phyloP scores from a whole-genome alignment of 1,284 basidiomycete species.

The Athelia sp. region DNA sequence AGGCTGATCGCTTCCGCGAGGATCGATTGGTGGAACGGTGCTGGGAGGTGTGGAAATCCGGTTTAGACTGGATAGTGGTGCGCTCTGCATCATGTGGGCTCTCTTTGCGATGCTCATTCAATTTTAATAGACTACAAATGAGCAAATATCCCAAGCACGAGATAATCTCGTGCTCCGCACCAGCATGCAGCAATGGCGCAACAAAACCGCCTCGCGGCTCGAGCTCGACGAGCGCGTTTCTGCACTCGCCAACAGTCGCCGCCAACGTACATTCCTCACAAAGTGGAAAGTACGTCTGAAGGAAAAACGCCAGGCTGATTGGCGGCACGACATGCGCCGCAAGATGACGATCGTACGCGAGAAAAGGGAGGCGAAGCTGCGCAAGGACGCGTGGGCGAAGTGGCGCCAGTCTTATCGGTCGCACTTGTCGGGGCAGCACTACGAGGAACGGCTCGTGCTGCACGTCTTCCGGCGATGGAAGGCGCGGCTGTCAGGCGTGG shows the following conservation, averaged over 20 bases:
- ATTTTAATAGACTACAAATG: conserved; percentile 48
- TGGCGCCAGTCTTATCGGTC: conserved; percentile 56
- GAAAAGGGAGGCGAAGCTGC: conserved; percentile 42
- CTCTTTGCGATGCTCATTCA: conserved; percentile 7
- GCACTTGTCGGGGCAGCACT: conserved; percentile 44
- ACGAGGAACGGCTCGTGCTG: conserved; percentile 34
- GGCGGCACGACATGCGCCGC: conserved; percentile 63
- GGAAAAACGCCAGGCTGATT: conserved; percentile 46
- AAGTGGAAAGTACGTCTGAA: conserved; percentile 48
- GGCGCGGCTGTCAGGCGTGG: conserved; percentile 30
- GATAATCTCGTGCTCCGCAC: conserved; percentile 54
- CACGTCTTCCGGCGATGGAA: conserved; percentile 51
- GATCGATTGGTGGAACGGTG: conserved; percentile 60
- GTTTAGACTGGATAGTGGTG: conserved; percentile 66
- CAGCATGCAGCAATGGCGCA: conserved; percentile 55
- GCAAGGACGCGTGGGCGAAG: conserved; percentile 50
- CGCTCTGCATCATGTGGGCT: conserved; percentile 20
- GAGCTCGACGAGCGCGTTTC: conserved; percentile 37
- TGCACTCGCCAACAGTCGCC: conserved; percentile 34
- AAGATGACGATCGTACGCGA: conserved; percentile 60
- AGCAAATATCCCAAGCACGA: conserved; percentile 54
- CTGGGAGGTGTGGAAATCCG: conserved; percentile 67
- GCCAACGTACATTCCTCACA: conserved; percentile 33
- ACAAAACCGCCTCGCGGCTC: conserved; percentile 27
- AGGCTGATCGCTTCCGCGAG: conserved; percentile 63